Evolutionary conservation across 2,329 filamentous ascomycete genomes (phyloP), one percentile per base, ranked within the genome.

Genomic region (Byssoonygena ceratinophila): DNA sequence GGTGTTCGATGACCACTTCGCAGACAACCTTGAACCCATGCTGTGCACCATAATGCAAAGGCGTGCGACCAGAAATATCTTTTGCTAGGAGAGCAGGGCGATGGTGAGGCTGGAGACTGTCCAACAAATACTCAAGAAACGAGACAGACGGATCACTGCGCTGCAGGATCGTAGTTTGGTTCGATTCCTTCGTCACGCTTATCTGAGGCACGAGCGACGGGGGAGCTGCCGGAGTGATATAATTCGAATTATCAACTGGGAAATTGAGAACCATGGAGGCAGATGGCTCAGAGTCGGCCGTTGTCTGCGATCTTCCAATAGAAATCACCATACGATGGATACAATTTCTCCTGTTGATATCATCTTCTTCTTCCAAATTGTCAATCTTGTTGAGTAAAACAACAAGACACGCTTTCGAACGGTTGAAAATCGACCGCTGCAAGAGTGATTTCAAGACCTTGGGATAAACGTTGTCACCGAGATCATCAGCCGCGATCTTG

Each of bases 1-100:
- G 90, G 61, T 85, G 84, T 57, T 84, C 82, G 72, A 96, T 90
- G 59, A 97, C 79, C 22, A 90, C 77, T 64, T 94, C 79, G 63
- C 88, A 95, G 8, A 96, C 83, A n/a, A 88, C 80, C 2, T 92
- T 86, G 60, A 96, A 89, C 1, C 92, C 92, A 64, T 94, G 95
- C 65, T 97, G 89, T 0, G 92, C 91, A 2, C 89, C 59, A 50
- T 55, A 60, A 47, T 60, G 58, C 11, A 60, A 50, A 12, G 59
- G 58, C 6, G 58, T 59, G 2, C 54, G 53, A 11, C 57, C 55
- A 44, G 57, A 57, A 29, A 59, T 52, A 47, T 59, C 58, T 40
- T 52, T 54, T 9, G 57, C 53, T 68, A 76, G 50, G 9, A 97
- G 72, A 0, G 84, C 84, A 11, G 66, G 58, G 9, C 83, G 80